These are phyloP conservation scores for Hymenoscyphus scutula DNA, from an alignment of 2,329 filamentous ascomycete genomes.

Conservation along the genomic window DNA sequence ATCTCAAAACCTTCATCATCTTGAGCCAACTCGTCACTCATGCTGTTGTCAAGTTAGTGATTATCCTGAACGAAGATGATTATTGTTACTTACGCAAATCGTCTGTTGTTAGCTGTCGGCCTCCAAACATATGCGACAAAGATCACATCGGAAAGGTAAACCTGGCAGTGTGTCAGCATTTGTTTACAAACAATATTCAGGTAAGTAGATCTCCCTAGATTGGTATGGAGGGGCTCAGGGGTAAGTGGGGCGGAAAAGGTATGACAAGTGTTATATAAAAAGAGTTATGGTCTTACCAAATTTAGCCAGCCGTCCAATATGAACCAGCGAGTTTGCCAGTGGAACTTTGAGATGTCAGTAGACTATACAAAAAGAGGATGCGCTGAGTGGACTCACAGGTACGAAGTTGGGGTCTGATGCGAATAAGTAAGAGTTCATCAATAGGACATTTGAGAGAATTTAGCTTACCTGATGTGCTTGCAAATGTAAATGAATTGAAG, in stretches of 20 bases:
- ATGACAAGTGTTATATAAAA: neutral
- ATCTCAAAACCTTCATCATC: slow-evolving; percentile 99
- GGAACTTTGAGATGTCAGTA: slow-evolving; percentile 46
- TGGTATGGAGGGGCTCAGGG: neutral
- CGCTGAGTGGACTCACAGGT: slow-evolving; percentile 43
- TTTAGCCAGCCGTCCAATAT: slow-evolving; percentile 97
- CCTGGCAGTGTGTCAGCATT: neutral
- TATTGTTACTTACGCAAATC: slow-evolving; percentile 61
- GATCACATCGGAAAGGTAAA: slow-evolving; percentile 84
- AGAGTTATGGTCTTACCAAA: slow-evolving; percentile 53
- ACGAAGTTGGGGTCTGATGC: slow-evolving; percentile 81
- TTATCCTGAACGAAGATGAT: too few species aligned
- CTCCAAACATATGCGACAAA: slow-evolving; percentile 96
- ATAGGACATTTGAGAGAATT: neutral
- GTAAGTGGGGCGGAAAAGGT: neutral
- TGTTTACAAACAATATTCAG: neutral
- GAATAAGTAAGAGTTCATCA: slow-evolving; percentile 42
- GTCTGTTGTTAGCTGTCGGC: slow-evolving; percentile 91
- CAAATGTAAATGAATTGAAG: slow-evolving; percentile 94
- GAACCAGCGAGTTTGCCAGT: slow-evolving; percentile 98
- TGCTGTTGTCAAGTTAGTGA: slow-evolving; percentile 39
- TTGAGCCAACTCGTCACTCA: slow-evolving; percentile 98
- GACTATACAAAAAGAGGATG: neutral
- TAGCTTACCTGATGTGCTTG: slow-evolving; percentile 36
- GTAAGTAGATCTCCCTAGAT: neutral